Evolutionary conservation across 2,329 filamentous ascomycete species (phyloP).

Genomic region (Fusarium sp.): DNA sequence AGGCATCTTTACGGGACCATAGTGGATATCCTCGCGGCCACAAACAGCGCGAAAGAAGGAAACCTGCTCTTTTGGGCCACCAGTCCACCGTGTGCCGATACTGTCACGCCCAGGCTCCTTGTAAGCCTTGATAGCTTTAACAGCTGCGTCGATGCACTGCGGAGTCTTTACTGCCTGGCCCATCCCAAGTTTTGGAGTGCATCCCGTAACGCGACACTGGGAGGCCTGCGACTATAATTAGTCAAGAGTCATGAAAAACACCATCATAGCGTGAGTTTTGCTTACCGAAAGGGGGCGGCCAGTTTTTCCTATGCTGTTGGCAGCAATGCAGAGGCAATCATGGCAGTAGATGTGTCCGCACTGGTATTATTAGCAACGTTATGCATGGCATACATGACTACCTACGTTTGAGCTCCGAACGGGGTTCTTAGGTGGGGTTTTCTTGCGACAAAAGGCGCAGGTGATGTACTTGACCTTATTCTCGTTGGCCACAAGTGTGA

Average conservation of each 20-base stretch:
- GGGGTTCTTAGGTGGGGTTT: background rate
- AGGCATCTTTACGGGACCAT: background rate
- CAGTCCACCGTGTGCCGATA: background rate
- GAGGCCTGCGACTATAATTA: no score
- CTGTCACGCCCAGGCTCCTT: conserved; percentile 41
- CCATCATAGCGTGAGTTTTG: no score
- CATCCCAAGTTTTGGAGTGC: background rate
- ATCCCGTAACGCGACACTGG: background rate
- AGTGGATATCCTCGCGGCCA: background rate
- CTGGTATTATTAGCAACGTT: conserved; percentile 35
- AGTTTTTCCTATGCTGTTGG: no score
- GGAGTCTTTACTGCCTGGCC: conserved; percentile 4
- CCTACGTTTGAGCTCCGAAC: background rate
- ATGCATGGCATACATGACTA: no score
- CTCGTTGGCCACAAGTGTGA: conserved; percentile 29
- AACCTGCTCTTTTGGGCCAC: fast-evolving
- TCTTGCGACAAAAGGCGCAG: conserved; percentile 18
- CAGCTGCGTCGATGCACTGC: background rate
- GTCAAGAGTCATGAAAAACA: no score
- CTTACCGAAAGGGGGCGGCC: no score
- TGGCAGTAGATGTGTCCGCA: conserved; percentile 50
- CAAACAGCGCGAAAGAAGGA: conserved; percentile 39
- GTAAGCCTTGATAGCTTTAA: fast-evolving
- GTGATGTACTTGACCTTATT: background rate
- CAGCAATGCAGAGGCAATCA: no score